Percentiles rank a stretch among this genome's conserved stretches.
Evolutionary conservation across 768 basidiomycete species (phyloP).

Genomic region (Amyloporia xantha): DNA sequence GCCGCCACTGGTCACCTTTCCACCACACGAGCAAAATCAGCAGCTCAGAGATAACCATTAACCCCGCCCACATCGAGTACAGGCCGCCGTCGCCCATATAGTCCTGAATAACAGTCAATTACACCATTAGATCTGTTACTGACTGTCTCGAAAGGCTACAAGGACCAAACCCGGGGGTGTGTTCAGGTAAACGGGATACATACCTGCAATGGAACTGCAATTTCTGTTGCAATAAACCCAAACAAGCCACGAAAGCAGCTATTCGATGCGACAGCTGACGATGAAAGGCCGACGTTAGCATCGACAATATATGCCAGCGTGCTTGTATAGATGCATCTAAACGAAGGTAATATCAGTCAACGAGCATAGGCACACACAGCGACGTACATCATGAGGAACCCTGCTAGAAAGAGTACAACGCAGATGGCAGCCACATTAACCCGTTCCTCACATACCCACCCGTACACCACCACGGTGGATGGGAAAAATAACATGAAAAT

Average conservation of each 20-base stretch:
- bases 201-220: slow-evolving; percentile 69
- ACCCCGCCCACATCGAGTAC: slow-evolving; percentile 59
- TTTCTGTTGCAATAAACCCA: slow-evolving; percentile 64
- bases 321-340: slow-evolving; percentile 62
- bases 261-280: slow-evolving; percentile 70
- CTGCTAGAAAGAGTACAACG: slow-evolving; percentile 63
- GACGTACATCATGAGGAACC: slow-evolving; percentile 74
- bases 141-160: no score
- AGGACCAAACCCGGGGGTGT: slow-evolving; percentile 50
- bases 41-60: slow-evolving; percentile 46
- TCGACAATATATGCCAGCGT: slow-evolving; percentile 84
- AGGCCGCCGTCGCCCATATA: slow-evolving; percentile 74
- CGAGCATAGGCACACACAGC: no score
- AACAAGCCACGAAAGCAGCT: slow-evolving; percentile 65
- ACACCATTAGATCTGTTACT: not conserved
- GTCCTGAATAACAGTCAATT: no score
- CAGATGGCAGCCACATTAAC: slow-evolving; percentile 63
- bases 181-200: slow-evolving; percentile 57
- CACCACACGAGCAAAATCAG: slow-evolving; percentile 55
- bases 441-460: slow-evolving; percentile 63
- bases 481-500: slow-evolving; percentile 55
- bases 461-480: slow-evolving; percentile 57
- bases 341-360: slow-evolving; percentile 8
- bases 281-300: slow-evolving; percentile 74
- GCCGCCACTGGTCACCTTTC: slow-evolving; percentile 58